phyloP scores from a whole-genome alignment of 1,139 yeast species.

The Suhomyces wounanorum region DNA sequence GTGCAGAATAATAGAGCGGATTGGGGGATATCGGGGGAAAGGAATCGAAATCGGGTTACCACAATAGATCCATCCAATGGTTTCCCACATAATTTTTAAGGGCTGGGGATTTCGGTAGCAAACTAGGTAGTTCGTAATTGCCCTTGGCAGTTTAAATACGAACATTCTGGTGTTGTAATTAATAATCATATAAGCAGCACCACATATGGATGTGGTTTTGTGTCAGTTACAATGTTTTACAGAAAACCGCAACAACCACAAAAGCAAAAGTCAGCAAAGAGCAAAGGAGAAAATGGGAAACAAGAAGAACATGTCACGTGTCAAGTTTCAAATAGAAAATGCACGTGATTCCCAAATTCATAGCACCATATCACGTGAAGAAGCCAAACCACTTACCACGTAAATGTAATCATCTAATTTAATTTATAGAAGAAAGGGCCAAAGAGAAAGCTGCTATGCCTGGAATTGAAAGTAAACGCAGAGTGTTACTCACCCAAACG shows the following conservation, averaged over 20 bases:
- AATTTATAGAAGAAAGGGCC: background rate
- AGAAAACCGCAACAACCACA: no score
- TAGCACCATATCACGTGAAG: conserved; percentile 15
- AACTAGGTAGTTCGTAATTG: background rate
- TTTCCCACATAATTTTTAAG: no score
- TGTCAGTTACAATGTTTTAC: background rate
- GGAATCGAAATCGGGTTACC: no score
- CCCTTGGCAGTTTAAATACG: background rate
- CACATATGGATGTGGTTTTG: background rate
- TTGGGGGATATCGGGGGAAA: no score
- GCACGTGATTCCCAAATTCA: background rate
- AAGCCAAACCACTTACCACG: background rate
- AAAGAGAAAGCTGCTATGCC: background rate
- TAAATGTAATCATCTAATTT: background rate
- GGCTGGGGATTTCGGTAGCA: background rate
- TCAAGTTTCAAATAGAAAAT: no score
- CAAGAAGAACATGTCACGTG: background rate
- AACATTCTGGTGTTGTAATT: background rate
- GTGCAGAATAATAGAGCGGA: no score
- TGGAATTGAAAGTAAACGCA: background rate
- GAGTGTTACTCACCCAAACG: conserved; percentile 34
- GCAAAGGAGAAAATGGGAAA: no score
- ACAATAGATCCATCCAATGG: no score
- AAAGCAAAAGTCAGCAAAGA: no score
- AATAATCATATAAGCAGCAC: background rate